Base-by-base conservation (phyloP, 2,329 filamentous ascomycete species). In the Mollisia scopiformis region DNA sequence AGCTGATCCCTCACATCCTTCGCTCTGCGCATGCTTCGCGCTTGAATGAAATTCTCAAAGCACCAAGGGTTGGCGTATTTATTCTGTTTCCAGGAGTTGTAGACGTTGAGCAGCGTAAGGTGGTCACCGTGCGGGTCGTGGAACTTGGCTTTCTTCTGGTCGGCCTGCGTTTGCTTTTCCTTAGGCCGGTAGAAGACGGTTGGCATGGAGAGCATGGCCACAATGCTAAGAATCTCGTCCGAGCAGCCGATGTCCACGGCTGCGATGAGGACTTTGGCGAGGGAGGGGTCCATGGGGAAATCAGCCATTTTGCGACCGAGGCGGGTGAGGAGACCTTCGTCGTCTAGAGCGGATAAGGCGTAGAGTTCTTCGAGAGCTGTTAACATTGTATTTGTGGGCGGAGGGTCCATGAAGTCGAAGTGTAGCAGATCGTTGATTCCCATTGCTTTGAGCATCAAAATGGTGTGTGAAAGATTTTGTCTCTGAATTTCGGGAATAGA, bases 341-440 rank as follows among this genome's bases (percentile, higher is more conserved):
- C 94, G 66, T 99, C 95, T 0, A 99, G 82, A 0, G 94, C 94
- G 3, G 90, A 92, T 11, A 99, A 80, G 0, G 93, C 92, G 72
- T 99, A 99, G 0, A 99, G 82, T 73, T 98, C 95, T 77, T 99
- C 96, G 3, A 99, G 80, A 0, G 95, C 95, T 53, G 93, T 96
- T 65, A 99, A 84, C 92, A 98, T 97, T 13, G 95, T 98, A 71
- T 98, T 97, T 30, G 95, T 95, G 0, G 95, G 95, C 0, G 95
- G 95, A 0, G 95, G 93, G 71, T 99, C 95, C 94, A 99, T 98
- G 71, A 99, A 99, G 77, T 98, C 94, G 71, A 99, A 99, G 73
- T 96, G 93, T 13, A 99, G 83, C 1, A 99, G 81, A 73, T 99
- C 95, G 72, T 99, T 98, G 76, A 99, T 98, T 2, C 96, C 95